phyloP scores from a whole-genome alignment of 495 filamentous ascomycete genomes.

The Rostrohypoxylon terebratum region DNA sequence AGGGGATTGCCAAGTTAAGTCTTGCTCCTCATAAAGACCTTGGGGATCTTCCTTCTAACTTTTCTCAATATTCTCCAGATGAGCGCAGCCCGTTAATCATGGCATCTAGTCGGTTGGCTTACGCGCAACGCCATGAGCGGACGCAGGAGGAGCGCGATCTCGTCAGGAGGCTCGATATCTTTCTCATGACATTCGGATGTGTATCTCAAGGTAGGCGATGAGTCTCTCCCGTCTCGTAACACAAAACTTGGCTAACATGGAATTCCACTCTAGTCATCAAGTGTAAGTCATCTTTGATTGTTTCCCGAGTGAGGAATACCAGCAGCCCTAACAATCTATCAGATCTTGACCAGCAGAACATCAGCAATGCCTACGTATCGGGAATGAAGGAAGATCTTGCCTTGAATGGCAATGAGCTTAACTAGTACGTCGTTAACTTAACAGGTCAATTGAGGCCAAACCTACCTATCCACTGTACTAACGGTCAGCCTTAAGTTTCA shows the following conservation, averaged over 20 bases:
- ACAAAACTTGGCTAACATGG: conserved; percentile 9
- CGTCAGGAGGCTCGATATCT: conserved; percentile 55
- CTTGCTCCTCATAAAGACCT: background rate
- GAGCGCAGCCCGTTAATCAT: conserved; percentile 9
- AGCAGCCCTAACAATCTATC: conserved; percentile 26
- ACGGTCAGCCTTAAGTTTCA: conserved; percentile 54
- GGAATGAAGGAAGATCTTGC: conserved; percentile 60
- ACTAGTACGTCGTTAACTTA: conserved; percentile 49
- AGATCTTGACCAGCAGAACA: conserved; percentile 57
- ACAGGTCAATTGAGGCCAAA: background rate
- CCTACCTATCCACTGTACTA: background rate
- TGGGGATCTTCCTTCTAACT: background rate
- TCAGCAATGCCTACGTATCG: conserved; percentile 58
- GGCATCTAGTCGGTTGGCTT: conserved; percentile 26
- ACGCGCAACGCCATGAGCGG: conserved; percentile 43
- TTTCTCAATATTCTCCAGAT: background rate
- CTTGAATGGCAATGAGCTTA: conserved; percentile 56
- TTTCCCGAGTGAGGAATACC: background rate
- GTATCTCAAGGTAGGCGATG: conserved; percentile 52
- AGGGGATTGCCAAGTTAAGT: conserved; percentile 22
- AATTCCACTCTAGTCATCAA: conserved; percentile 48
- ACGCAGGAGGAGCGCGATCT: conserved; percentile 52
- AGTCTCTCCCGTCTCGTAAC: background rate
- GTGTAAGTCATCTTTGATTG: conserved; percentile 35
- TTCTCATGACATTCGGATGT: conserved; percentile 59